These are phyloP conservation scores for Mycena chlorophos DNA, from an alignment of 768 basidiomycete species.

Conservation along the genomic window DNA sequence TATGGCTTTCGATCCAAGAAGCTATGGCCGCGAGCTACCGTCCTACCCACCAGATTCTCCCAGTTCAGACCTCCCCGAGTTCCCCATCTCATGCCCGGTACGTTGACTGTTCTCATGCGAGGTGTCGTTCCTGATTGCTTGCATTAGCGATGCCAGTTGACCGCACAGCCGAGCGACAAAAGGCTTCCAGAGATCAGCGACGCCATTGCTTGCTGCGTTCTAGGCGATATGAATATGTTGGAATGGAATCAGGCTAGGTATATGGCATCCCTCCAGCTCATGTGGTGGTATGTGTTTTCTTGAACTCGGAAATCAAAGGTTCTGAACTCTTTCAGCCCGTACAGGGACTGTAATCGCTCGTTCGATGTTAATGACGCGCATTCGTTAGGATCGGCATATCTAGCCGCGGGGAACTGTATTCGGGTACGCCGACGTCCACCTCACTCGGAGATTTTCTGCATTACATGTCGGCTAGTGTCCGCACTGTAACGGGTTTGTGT, in stretches of 20 bases:
- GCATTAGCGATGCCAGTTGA: conserved; percentile 4
- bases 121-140: background rate
- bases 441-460: background rate
- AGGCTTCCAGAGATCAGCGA: conserved; percentile 18
- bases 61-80: conserved; percentile 8
- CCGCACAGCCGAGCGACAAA: background rate
- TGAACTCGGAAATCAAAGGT: background rate
- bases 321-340: conserved; percentile 10
- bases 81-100: conserved; percentile 21
- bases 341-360: conserved; percentile 13
- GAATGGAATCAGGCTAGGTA: conserved; percentile 24
- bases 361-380: conserved; percentile 20
- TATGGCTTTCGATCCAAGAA: conserved; percentile 18
- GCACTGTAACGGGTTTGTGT: conserved; percentile 13
- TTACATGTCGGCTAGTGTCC: too few relatives aligned
- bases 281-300: conserved; percentile 16
- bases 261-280: conserved; percentile 8
- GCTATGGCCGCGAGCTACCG: conserved; percentile 16
- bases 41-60: conserved; percentile 1
- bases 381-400: background rate
- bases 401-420: background rate
- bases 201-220: conserved; percentile 17
- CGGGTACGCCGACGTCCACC: background rate
- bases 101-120: background rate
- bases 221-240: conserved; percentile 23